Evolutionary conservation across 2,329 filamentous ascomycete genomes (phyloP), one percentile per base, ranked within the genome.

Genomic region (Pestalotiopsis fici): DNA sequence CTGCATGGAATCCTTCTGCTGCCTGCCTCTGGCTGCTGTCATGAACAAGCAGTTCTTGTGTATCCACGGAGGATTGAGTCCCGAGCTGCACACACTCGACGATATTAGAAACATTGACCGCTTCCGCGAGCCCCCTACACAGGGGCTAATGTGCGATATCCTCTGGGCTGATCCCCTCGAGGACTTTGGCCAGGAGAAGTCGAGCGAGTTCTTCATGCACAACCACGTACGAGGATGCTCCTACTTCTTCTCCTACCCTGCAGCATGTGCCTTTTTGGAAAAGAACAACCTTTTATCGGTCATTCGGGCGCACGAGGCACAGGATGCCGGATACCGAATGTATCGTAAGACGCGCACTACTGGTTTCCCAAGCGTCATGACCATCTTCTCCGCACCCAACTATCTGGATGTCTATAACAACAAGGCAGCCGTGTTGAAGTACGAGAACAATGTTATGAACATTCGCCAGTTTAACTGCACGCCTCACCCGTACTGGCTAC

Each of bases 41-140:
- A 99, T 99, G 96, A 99, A 99, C 88, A 99, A 99, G 86, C 96
- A 99, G 81, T 99, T 99, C 82, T 85, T 99, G 73, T 99, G 96
- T 80, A 98, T 99, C 74, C 96, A 99, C 79, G 96, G 96, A 76
- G 96, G 96, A 70, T 85, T 99, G 74, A 98, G 95, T 79, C 96
- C 96, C 6, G 96, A 99, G 81, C 84, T 99, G 70, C 95, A 98
- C 80, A 98, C 95, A 4, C 86, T 99, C 65, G 96, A 99, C 74
- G 96, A 99, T 76, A 83, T 99, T 74, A 94, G 95, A 85, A 92
- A 86, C 92, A 97, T 99, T 80, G 95, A 99, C 80, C 94, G 96
- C 68, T 99, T 99, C 88, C 90, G 95, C 68, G 96, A 99, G 81
- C 96, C 96, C 59, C 96, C 96, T 3, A 99, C 96, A 2, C 95